These are phyloP conservation scores for Hypoxylon lenormandii DNA, from an alignment of 495 filamentous ascomycete species.

Conservation along the genomic window DNA sequence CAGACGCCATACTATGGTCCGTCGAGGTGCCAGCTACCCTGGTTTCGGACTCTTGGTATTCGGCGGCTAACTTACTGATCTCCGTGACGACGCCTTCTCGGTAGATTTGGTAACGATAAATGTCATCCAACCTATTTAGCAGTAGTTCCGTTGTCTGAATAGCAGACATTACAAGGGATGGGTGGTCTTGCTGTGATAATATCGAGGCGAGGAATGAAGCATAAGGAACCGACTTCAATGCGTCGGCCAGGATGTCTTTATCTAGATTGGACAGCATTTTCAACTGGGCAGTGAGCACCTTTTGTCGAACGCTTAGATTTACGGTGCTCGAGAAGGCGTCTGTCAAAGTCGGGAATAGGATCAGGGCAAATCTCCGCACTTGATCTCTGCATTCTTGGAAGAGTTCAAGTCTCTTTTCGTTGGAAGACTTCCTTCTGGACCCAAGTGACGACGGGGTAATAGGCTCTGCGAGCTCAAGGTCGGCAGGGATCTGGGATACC, in stretches of 20 bases:
- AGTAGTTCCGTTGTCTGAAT: slow-evolving; percentile 89
- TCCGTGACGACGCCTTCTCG: slow-evolving; percentile 96
- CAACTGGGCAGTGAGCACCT: slow-evolving; percentile 91
- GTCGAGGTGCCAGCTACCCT: slow-evolving; percentile 53
- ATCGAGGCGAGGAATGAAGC: slow-evolving; percentile 97
- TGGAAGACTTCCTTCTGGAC: slow-evolving; percentile 69
- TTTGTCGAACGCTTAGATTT: slow-evolving; percentile 96
- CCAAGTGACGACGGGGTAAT: slow-evolving; percentile 52
- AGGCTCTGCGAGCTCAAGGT: slow-evolving; percentile 50
- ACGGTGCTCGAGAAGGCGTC: slow-evolving; percentile 98
- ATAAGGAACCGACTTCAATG: slow-evolving; percentile 90
- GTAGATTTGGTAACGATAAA: slow-evolving; percentile 97
- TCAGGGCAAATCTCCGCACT: slow-evolving; percentile 89
- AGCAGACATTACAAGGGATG: slow-evolving; percentile 83
- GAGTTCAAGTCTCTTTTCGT: slow-evolving; percentile 81
- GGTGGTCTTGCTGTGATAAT: slow-evolving; percentile 93
- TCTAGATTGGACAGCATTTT: slow-evolving; percentile 99
- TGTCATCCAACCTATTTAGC: slow-evolving; percentile 80
- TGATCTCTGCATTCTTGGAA: slow-evolving; percentile 84
- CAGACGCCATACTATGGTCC: slow-evolving; percentile 63
- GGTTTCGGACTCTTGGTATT: slow-evolving; percentile 52
- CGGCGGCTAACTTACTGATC: slow-evolving; percentile 77
- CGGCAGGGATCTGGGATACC: slow-evolving; percentile 31
- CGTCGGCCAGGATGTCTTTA: slow-evolving; percentile 81
- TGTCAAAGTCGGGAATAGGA: slow-evolving; percentile 95